These are phyloP conservation scores for Epichloe uncinata DNA, from an alignment of 2,329 filamentous ascomycete genomes.

Conservation along the genomic window DNA sequence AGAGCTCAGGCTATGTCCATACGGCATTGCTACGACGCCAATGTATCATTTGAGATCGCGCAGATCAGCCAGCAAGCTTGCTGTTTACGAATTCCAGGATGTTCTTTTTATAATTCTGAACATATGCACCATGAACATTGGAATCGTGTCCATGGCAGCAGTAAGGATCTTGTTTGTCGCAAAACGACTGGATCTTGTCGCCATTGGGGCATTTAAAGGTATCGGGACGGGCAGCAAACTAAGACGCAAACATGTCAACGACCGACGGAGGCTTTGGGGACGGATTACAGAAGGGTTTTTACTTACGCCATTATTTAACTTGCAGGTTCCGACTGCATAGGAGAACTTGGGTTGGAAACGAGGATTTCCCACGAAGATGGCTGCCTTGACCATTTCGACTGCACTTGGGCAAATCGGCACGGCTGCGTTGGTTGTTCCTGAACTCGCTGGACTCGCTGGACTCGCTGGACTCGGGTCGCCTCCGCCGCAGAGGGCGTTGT, in stretches of 20 bases:
- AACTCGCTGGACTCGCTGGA: conserved; percentile 5
- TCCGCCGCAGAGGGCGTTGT: conserved; percentile 51
- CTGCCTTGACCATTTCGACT: conserved; percentile 44
- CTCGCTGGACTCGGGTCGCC: conserved; percentile 22
- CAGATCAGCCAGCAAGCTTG: background rate
- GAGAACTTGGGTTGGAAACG: conserved; percentile 43
- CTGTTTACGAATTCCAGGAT: too few species aligned
- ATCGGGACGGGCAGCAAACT: conserved; percentile 49
- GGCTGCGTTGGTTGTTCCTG: conserved; percentile 26
- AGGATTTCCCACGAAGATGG: conserved; percentile 53
- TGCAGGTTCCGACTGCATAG: conserved; percentile 35
- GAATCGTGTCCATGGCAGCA: conserved; percentile 42
- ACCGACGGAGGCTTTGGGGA: too few species aligned
- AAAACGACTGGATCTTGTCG: conserved; percentile 49
- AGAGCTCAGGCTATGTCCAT: background rate
- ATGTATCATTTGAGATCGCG: too few species aligned
- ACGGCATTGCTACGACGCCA: too few species aligned
- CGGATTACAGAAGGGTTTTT: too few species aligned
- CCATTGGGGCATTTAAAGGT: conserved; percentile 40
- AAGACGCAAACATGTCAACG: background rate
- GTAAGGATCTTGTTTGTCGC: conserved; percentile 49
- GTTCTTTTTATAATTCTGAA: too few species aligned
- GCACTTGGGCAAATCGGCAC: conserved; percentile 32
- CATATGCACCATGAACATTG: background rate
- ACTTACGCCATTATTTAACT: conserved; percentile 2